Evolutionary conservation across 2,329 filamentous ascomycete genomes (phyloP).

Genomic region (Dactylellina haptotyla): DNA sequence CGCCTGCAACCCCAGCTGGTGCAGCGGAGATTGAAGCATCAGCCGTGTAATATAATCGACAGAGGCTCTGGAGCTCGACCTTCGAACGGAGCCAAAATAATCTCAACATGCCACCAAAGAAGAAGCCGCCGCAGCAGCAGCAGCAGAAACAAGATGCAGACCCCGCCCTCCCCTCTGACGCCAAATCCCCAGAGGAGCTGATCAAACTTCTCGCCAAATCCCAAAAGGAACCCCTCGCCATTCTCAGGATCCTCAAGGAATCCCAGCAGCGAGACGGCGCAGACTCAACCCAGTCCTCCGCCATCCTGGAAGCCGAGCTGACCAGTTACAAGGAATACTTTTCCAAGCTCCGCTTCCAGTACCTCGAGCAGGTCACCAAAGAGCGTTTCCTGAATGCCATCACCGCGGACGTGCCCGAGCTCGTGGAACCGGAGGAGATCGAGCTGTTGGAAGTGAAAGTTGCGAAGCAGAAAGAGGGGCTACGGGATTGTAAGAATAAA

Average conservation of each 20-base stretch:
- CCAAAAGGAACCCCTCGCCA: constrained; percentile 45
- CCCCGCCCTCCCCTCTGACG: constrained; percentile 25
- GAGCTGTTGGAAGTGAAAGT: constrained; percentile 76
- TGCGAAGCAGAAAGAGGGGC: constrained; percentile 74
- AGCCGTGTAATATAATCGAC: background rate
- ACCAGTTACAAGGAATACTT: constrained; percentile 94
- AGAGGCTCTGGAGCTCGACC: too few relatives aligned
- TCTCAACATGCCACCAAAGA: constrained; percentile 35
- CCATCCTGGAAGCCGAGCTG: constrained; percentile 82
- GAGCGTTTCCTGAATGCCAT: constrained; percentile 96
- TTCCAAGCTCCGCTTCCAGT: constrained; percentile 93
- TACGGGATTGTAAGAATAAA: constrained; percentile 68
- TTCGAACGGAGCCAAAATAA: too few relatives aligned
- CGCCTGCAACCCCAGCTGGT: too few relatives aligned
- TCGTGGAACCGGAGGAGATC: constrained; percentile 85
- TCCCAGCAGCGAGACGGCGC: constrained; percentile 79
- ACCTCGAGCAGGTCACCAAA: constrained; percentile 98
- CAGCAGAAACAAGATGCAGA: constrained; percentile 15
- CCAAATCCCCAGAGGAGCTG: constrained; percentile 45
- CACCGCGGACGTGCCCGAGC: constrained; percentile 85
- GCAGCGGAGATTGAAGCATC: background rate
- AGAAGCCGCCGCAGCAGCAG: constrained; percentile 12
- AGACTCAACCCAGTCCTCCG: constrained; percentile 71
- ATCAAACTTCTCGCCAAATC: constrained; percentile 45
- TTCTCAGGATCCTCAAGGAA: constrained; percentile 58